These are phyloP conservation scores for Aureobasidium sp. DNA, from an alignment of 2,329 filamentous ascomycete genomes.

Conservation along the genomic window DNA sequence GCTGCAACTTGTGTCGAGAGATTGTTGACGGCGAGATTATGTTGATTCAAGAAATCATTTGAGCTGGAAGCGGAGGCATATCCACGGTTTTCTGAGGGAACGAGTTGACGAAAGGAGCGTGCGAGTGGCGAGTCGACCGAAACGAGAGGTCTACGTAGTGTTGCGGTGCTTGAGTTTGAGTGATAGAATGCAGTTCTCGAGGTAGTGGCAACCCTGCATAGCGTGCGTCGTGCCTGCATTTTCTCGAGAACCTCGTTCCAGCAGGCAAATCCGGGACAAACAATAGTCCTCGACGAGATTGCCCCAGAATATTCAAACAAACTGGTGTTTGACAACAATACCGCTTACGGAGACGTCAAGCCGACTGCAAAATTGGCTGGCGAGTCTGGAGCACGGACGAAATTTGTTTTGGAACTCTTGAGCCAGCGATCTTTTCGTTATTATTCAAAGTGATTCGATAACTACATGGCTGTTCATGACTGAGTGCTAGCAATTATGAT, in stretches of 20 bases:
- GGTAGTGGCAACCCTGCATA: conserved; percentile 4
- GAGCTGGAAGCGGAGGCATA: neutral
- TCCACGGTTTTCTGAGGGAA: neutral
- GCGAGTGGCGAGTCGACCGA: neutral
- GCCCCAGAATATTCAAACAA: too few relatives aligned
- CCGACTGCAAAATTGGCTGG: conserved; percentile 6
- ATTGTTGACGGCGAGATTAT: conserved; percentile 38
- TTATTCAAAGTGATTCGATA: neutral
- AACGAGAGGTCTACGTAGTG: neutral
- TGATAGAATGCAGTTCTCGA: neutral
- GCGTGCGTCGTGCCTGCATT: conserved; percentile 5
- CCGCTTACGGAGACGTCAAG: too few relatives aligned
- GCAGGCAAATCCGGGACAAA: too few relatives aligned
- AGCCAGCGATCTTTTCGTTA: neutral
- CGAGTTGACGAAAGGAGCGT: neutral
- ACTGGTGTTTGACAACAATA: too few relatives aligned
- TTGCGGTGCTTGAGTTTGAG: conserved; percentile 1
- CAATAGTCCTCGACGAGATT: too few relatives aligned
- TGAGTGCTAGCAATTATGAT: too few relatives aligned
- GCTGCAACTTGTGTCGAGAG: conserved; percentile 42
- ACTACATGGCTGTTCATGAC: too few relatives aligned
- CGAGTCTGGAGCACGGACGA: conserved; percentile 1
- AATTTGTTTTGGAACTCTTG: conserved; percentile 2
- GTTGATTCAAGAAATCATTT: conserved; percentile 28
- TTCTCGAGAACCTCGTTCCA: neutral